phyloP scores from a whole-genome alignment of 108 stramenopile genomes.

The Asterionellopsis glacialis region DNA sequence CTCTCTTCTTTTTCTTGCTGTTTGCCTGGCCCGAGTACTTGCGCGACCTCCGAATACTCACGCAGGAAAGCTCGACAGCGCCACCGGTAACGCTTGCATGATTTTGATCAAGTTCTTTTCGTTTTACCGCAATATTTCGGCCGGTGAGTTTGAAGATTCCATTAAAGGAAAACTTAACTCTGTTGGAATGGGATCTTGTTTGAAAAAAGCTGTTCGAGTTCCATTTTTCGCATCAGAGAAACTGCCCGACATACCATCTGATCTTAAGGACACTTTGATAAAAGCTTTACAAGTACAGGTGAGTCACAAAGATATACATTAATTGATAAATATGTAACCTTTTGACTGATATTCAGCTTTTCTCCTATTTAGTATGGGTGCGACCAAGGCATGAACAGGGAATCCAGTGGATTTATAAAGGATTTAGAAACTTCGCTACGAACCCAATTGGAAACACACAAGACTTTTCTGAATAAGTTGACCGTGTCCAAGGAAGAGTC shows the following conservation, averaged over 20 bases:
- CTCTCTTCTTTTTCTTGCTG: conserved; percentile 64
- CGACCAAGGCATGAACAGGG: too few relatives aligned
- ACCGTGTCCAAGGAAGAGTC: too few relatives aligned
- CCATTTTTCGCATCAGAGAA: conserved; percentile 41
- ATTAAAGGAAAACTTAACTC: conserved; percentile 13
- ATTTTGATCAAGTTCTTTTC: conserved; percentile 71
- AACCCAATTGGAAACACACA: too few relatives aligned
- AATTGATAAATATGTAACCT: neutral
- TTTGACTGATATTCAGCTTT: neutral
- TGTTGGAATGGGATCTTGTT: neutral
- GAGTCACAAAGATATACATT: neutral
- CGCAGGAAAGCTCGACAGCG: conserved; percentile 66
- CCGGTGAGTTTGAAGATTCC: conserved; percentile 33
- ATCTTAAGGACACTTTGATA: conserved; percentile 39
- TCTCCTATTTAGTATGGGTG: too few relatives aligned
- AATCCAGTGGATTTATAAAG: too few relatives aligned
- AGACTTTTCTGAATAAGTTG: too few relatives aligned
- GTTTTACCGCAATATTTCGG: conserved; percentile 58
- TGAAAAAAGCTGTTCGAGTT: conserved; percentile 28
- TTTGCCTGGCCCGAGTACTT: conserved; percentile 69
- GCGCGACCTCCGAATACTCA: conserved; percentile 40
- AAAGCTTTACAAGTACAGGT: conserved; percentile 55
- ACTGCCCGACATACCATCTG: conserved; percentile 39
- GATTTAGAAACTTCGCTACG: too few relatives aligned
- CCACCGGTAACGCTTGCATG: conserved; percentile 58